Evolutionary conservation across 768 basidiomycete species (phyloP), one percentile per base, ranked within the genome.

Genomic region (Xerocomellus chrysenteron): DNA sequence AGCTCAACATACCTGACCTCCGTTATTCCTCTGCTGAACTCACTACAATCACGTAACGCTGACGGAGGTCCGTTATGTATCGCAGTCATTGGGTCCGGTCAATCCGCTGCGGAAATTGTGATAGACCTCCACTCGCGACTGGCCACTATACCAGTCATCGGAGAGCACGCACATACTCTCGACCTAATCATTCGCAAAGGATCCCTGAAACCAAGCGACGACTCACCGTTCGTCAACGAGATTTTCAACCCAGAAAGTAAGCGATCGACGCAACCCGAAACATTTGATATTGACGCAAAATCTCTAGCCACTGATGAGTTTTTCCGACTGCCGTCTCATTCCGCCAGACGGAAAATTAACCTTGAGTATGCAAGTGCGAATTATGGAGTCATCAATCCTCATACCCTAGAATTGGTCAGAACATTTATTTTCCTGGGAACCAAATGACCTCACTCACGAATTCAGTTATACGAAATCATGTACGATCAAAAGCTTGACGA

Each of bases 181-280:
- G 77, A 83, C 49, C 75, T 83, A 65, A 74, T 83, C 54, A 76
- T 83, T 57, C 78, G 80, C 16, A 76, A 78, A 60, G 80, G 80
- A 14, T 75, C 77, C 0, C 62, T 82, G 44, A 80, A 78, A 52
- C 80, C 79, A 9, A 80, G 79, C 45, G 82, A 83, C 54, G 80
- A 80, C 54, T 76, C 78, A 1, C 78, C 78, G 1, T 83, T 82
- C 58, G 73, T 78, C 42, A 83, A 83, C 65, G 80, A 81, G 58
- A 77, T 82, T 7, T 83, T 82, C 58, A 79, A 82, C 60, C 81
- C 82, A 26, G 73, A 67, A 16, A 62, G 78, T 78, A 60, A 55
- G 78, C 68, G 13, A 30, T 32, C 49, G 35, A 21, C 2, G 40
- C 4, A 28, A 17, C n/a, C 16, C 5, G 19, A 43, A 30, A 17